Evolutionary conservation across 1,139 yeast species (phyloP).

Genomic region (Candida tropicalis): DNA sequence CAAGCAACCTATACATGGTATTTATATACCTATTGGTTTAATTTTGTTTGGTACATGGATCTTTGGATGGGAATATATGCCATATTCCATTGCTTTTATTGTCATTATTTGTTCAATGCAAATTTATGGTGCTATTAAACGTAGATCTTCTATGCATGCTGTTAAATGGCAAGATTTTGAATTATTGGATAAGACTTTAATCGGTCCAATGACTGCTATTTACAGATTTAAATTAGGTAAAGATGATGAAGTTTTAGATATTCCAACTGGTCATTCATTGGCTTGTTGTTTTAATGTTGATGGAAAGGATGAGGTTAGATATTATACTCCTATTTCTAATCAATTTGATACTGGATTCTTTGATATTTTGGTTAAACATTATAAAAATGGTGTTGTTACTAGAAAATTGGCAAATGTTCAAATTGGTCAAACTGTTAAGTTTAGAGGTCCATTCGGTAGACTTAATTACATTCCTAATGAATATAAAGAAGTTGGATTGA

Average conservation of each 20-base stretch:
- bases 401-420: constrained; percentile 61
- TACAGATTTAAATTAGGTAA: constrained; percentile 68
- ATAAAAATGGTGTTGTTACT: constrained; percentile 68
- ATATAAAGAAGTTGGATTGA: constrained; percentile 62
- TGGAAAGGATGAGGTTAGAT: constrained; percentile 65
- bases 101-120: constrained; percentile 49
- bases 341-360: constrained; percentile 71
- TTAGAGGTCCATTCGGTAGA: constrained; percentile 79
- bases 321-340: constrained; percentile 75
- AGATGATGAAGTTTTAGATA: constrained; percentile 60
- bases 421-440: constrained; percentile 67
- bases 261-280: constrained; percentile 76
- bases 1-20: constrained; percentile 70
- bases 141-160: constrained; percentile 48
- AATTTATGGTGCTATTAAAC: constrained; percentile 49
- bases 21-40: constrained; percentile 66
- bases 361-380: constrained; percentile 74
- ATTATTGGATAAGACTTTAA: constrained; percentile 68
- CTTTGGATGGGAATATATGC: constrained; percentile 52
- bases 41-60: constrained; percentile 64
- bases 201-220: constrained; percentile 69
- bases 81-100: constrained; percentile 52
- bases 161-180: constrained; percentile 67
- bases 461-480: constrained; percentile 61
- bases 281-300: constrained; percentile 60